Evolutionary conservation across 257 asterid species (phyloP), one percentile per base, ranked within the genome.

Genomic region (Nicotiana knightiana): DNA sequence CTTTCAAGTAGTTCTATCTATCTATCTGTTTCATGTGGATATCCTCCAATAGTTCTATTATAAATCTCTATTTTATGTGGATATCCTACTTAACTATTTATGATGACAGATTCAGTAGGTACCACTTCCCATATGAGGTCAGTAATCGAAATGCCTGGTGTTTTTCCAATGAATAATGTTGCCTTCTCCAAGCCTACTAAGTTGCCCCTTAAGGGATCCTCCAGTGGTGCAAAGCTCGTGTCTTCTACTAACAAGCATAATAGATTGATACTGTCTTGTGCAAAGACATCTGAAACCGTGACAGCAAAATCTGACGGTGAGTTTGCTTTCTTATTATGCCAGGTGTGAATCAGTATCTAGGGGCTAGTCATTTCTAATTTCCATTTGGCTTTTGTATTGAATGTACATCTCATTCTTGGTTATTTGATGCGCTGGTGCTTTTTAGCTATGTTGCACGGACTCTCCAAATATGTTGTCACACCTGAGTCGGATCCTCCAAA

Each of bases 301-400:
- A 81, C 91, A 62, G 85, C 88, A 57, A 90, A 87, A 87, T 83
- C 91, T 78, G 86, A 86, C 79, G 95, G 97, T 94, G 80, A 80
- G 90, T 58, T 11, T 80, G 30, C 76, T 79, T 84, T 55, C 24
- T 73, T 46, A 16, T 26, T 48, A 21, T 35, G 51, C 37, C 79
- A 73, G 39, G 61, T 73, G 61, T 24, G 24, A 24, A 48, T 48
- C 62, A 46, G 62, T 67, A 68, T 73, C 12, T 54, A 26, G 75
- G 32, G 62, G 15, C 76, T n/a, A 12, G 58, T 77, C 32, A 32
- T 67, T 39, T 55, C 54, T 21, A 67, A 54, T 32, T 30, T 58
- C 66, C 68, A 46, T 53, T 48, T 48, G 79, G 62, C 62, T 66
- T 37, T 21, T 79, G 63, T 15, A 71, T 24, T 39, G 59, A 67